Conservation (phyloP, 306 rosid genomes). For the Urtica urens region DNA sequence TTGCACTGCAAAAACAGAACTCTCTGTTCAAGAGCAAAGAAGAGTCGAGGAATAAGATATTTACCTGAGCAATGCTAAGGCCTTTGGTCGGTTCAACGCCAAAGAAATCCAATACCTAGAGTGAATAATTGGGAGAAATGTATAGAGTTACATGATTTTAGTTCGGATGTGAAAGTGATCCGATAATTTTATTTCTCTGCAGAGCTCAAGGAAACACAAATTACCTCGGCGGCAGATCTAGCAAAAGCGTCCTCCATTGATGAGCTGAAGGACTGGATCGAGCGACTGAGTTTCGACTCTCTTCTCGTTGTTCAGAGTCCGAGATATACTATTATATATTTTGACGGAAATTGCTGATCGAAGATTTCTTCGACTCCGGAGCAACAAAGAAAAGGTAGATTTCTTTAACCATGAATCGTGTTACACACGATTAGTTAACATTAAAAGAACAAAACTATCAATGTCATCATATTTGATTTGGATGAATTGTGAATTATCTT, state of each 20-base stretch:
- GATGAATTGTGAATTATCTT: too few species aligned
- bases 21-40: too few species aligned
- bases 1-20: not conserved
- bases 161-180: not conserved
- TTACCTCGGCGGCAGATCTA: slow-evolving; percentile 79
- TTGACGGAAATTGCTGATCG: too few species aligned
- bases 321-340: not conserved
- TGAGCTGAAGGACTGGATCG: slow-evolving; percentile 30
- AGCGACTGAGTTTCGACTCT: slow-evolving; percentile 1
- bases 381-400: too few species aligned
- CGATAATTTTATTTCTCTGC: not conserved
- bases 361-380: too few species aligned
- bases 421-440: too few species aligned
- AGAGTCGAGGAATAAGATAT: not conserved
- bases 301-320: not conserved
- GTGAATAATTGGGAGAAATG: not conserved
- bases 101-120: slow-evolving; percentile 78
- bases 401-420: too few species aligned
- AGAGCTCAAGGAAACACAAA: slow-evolving; percentile 6
- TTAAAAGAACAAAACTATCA: too few species aligned
- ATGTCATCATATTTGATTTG: too few species aligned
- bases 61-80: slow-evolving; percentile 64
- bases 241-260: slow-evolving; percentile 85
- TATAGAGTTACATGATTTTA: not conserved
- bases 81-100: slow-evolving; percentile 77